Base-by-base conservation (phyloP, 2,329 filamentous ascomycete genomes). In the Colletotrichum camelliae region DNA sequence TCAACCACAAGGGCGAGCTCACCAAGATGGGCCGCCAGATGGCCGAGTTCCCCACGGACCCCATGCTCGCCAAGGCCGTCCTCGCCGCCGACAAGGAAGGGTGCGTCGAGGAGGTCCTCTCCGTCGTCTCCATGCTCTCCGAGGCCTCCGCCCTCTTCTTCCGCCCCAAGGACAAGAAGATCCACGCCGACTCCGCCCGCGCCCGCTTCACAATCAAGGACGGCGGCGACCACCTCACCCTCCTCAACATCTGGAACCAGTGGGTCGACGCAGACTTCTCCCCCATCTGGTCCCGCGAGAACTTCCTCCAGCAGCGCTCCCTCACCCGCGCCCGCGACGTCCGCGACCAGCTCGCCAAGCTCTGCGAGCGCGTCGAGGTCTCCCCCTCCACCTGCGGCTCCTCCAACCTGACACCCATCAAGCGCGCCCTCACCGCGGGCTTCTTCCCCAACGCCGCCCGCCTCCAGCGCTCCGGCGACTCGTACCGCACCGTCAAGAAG, bases 111-210 rank as follows among this genome's bases (percentile, higher is more conserved):
- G 97, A 99, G 85, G 92, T 98, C 1, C 88, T 99, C 18, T 96
- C 94, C 0, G 95, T 98, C 65, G 95, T 98, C n/a, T 93, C 96
- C 57, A 98, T 98, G 95, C 90, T 98, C 1, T 93, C 94, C 76
- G 97, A 98, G 85, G 92, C 95, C 2, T 95, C 94, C 5, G 93
- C 96, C 0, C 90, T 99, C 7, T 99, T 98, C 88, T 98, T 97
- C 89, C 91, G 96, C 0, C 96, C 97, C 24, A 98, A 98, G 83
- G 96, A 99, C 86, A 98, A 98, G 88, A 98, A 98, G 84, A 94
- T 98, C 33, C 95, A 98, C 81, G 97, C 97, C 15, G 96, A 99
- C 84, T 95, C 94, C 77, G 97, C 97, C 0, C 93, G 96, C 16
- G 93, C 94, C 43, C 92, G 96, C 2, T 98, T 98, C 85, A 98